phyloP scores from a whole-genome alignment of 176 grass and related monocot species.

The Bothriochloa decipiens region DNA sequence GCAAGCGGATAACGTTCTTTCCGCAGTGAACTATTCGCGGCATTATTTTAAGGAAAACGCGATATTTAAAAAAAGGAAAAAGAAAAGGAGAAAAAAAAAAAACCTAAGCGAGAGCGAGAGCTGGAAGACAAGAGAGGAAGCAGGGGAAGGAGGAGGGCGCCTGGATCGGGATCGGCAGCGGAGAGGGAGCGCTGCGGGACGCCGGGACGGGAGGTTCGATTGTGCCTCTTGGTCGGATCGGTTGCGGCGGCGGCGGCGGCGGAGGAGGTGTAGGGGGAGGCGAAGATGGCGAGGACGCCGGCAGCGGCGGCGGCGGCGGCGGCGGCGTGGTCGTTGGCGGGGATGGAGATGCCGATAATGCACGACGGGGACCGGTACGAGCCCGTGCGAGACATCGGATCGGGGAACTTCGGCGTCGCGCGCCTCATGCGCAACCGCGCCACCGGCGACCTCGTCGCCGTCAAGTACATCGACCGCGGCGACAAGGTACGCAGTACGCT shows the following conservation, averaged over 20 bases:
- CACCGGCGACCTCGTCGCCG: conserved; percentile 61
- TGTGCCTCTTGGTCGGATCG: background rate
- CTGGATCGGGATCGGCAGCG: background rate
- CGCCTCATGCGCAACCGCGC: conserved; percentile 66
- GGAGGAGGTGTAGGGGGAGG: background rate
- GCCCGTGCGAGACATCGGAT: conserved; percentile 59
- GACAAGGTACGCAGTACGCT: conserved; percentile 50
- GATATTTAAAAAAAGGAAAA: background rate
- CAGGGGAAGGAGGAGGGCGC: too few species aligned
- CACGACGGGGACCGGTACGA: conserved; percentile 66
- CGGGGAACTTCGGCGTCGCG: conserved; percentile 71
- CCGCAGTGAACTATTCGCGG: background rate
- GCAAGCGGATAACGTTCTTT: conserved; percentile 13
- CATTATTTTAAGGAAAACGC: conserved; percentile 20
- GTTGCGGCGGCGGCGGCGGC: background rate
- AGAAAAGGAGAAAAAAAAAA: background rate
- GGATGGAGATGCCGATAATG: conserved; percentile 52
- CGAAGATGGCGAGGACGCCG: conserved; percentile 44
- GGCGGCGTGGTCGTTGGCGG: background rate
- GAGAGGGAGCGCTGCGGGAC: background rate
- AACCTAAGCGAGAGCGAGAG: background rate
- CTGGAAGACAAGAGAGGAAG: background rate
- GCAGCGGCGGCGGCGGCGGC: conserved; percentile 1
- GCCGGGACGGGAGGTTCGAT: background rate
- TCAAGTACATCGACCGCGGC: conserved; percentile 73